Base-by-base conservation (phyloP, 305 asterid species). In the Fraxinus xanthoxyloides region DNA sequence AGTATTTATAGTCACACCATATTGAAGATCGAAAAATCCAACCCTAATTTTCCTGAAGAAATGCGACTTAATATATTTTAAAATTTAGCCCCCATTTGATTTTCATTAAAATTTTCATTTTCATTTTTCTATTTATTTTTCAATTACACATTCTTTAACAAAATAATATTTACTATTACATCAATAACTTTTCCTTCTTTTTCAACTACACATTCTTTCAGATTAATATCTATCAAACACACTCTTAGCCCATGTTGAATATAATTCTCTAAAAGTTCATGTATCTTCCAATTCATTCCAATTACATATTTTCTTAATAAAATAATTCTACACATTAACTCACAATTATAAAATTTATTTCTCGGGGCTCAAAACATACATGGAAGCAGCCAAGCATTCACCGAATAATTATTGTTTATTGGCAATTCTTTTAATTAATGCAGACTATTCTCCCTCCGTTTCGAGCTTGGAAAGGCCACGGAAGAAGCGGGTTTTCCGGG, bases 401-500 rank as follows among this genome's bases (percentile, higher is more conserved):
- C 10, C 0, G 31, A 61, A 61, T 0, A 21, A 26, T 63, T 26
- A 48, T 48, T 46, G 13, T 46, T 46, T 56, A 56, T 56, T 56
- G 67, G 10, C 67, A n/a, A n/a, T 56, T 54, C 26, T 21, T 56
- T n/a, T 21, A 63, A 21, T 2, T 65, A 65, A 26, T 65, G 35
- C 73, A 65, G 17, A 26, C 26, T 61, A 61, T 61, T 24, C 72
- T 28, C 74, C 74, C 4, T 17, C 21, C 30, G 35, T 12, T 65
- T 26, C 13, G 26, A 13, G 38, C 74, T 28, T 26, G 21, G 36
- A 67, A 65, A 10, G 35, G 73, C 32, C 74, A 28, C 8, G 36
- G 19, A 67, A 67, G 74, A 67, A 28, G 74, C 74, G 74, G 74
- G 35, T 28, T 30, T 67, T 67, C 74, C 38, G 74, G 74, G 38